A percentile compares a stretch with the other conserved stretches of the same genome.
phyloP scores from a whole-genome alignment of 345 rosid species.

The Gossypium bickii region DNA sequence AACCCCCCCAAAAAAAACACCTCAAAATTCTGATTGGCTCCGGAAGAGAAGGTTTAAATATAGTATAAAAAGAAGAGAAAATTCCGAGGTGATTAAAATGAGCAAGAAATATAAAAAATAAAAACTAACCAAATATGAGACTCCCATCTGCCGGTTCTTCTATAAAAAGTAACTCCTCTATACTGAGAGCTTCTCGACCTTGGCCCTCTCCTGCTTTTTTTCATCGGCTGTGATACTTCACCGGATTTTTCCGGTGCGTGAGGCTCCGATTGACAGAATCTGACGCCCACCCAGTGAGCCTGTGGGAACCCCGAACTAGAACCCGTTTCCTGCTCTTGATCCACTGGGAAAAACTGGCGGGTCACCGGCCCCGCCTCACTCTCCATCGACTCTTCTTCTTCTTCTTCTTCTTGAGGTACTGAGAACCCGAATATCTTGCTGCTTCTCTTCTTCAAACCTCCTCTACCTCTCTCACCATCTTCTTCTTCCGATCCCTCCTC shows the following conservation, averaged over 20 bases:
- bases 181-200: slow-evolving; percentile 96
- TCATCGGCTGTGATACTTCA: slow-evolving; percentile 57
- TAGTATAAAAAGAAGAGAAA: neutral
- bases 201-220: slow-evolving; percentile 94
- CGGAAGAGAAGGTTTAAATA: neutral
- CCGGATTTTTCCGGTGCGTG: slow-evolving; percentile 30
- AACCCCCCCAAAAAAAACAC: neutral
- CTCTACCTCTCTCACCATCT: slow-evolving; percentile 29
- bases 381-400: slow-evolving; percentile 24
- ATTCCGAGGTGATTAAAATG: neutral
- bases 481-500: slow-evolving; percentile 82
- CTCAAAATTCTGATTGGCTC: slow-evolving; percentile 17
- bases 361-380: slow-evolving; percentile 59
- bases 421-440: slow-evolving; percentile 54
- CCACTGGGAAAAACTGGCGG: slow-evolving; percentile 73
- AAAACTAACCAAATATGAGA: slow-evolving; percentile 87
- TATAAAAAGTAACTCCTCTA: slow-evolving; percentile 92
- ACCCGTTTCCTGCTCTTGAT: slow-evolving; percentile 44
- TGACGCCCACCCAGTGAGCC: slow-evolving; percentile 65
- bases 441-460: slow-evolving; percentile 32
- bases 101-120: neutral
- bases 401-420: slow-evolving; percentile 24
- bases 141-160: slow-evolving; percentile 99
- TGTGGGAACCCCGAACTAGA: slow-evolving; percentile 44
- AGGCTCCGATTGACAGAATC: slow-evolving; percentile 60